Evolutionary conservation across 1,139 yeast species (phyloP), one percentile per base, ranked within the genome.

Genomic region (Yamadazyma kanchanaburiensis): DNA sequence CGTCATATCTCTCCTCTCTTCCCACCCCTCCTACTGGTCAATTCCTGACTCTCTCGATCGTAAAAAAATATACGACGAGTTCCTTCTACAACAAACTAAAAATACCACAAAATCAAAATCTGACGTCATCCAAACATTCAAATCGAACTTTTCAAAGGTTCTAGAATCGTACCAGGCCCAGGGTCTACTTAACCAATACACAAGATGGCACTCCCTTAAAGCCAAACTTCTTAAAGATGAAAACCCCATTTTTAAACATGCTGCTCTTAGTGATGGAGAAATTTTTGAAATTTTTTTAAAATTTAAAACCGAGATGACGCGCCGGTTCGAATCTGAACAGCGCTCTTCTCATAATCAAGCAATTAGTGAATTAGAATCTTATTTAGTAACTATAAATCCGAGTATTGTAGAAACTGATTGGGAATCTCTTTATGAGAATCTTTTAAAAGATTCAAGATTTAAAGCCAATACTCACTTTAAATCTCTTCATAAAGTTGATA

Each of bases 1-100:
- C 34, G 83, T 81, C 0, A 77, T 88, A 63, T 59, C 74, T n/a
- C 67, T 63, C 17, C 63, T 80, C 35, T 68, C 84, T 12, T 55
- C 53, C 6, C 77, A 80, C 33, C 77, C 81, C 1, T 63, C 77
- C 12, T 89, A 86, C 49, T 86, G 95, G 94, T 58, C 68, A 1
- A 57, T 87, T 1, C 58, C 63, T 4, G 83, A 80, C 44, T 70
- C 95, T 0, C 46, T 80, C 6, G 63, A 65, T 37, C 70, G 94
- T 30, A 78, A 80, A 43, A 60, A 60, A 12, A 50, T 76, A 13
- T 88, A 81, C 53, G 94, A 87, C 32, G 76, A 75, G 23, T 84
- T 72, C 48, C 53, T 82, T 17, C 63, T 69, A 1, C 69, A 70
- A 19, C 70, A 74, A 44, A 63, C 80, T 6, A 74, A 75, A 41